These are phyloP conservation scores for Dactylellina sp. DNA, from an alignment of 2,329 filamentous ascomycete genomes.

Conservation along the genomic window DNA sequence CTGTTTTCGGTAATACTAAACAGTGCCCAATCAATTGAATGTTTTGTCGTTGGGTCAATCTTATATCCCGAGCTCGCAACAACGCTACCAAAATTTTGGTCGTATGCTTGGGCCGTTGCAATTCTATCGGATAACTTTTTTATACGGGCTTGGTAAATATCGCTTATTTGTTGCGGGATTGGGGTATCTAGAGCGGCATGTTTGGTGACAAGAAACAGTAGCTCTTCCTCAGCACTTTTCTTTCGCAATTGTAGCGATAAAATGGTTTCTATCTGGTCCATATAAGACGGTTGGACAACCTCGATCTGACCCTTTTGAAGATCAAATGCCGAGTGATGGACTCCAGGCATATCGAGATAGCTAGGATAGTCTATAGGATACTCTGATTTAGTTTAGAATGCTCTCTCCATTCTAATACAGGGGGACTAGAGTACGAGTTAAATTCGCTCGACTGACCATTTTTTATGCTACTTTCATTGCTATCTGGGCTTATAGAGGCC, in stretches of 20 bases:
- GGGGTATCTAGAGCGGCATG: neutral
- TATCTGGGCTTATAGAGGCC: too few relatives aligned
- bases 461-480: too few relatives aligned
- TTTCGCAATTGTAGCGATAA: neutral
- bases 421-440: neutral
- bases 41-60: neutral
- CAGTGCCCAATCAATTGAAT: conserved; percentile 19
- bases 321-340: neutral
- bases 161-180: too few relatives aligned
- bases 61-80: conserved; percentile 16
- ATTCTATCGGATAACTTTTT: neutral
- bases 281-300: conserved; percentile 1
- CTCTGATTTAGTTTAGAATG: too few relatives aligned
- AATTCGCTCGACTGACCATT: neutral
- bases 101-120: neutral
- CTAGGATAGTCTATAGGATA: conserved; percentile 14
- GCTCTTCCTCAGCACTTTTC: neutral
- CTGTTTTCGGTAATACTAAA: neutral
- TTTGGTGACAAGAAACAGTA: neutral
- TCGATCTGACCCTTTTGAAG: neutral
- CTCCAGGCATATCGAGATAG: conserved; percentile 12
- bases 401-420: neutral
- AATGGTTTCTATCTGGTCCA: neutral
- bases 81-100: conserved; percentile 11
- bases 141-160: neutral